phyloP scores from a whole-genome alignment of 2,329 filamentous ascomycete genomes.

The Diplodia mutila region DNA sequence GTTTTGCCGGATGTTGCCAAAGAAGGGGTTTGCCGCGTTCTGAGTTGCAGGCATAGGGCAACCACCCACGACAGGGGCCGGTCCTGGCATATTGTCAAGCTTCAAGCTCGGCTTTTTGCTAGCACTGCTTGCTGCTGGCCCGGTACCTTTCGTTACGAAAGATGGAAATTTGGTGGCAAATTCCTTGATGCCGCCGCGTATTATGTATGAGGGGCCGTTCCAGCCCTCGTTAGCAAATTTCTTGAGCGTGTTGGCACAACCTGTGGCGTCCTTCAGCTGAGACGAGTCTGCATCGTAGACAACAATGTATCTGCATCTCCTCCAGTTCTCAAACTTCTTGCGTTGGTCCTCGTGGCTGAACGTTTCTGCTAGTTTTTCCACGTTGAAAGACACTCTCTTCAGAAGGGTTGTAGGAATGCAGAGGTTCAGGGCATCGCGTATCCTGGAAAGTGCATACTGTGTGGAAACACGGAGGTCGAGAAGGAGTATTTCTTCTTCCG shows the following conservation, averaged over 20 bases:
- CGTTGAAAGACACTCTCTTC: slow-evolving; percentile 87
- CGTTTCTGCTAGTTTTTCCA: slow-evolving; percentile 83
- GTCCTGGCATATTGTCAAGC: slow-evolving; percentile 59
- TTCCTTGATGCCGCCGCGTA: slow-evolving; percentile 79
- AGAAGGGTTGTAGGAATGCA: slow-evolving; percentile 94
- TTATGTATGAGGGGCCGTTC: slow-evolving; percentile 70
- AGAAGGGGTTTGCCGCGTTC: slow-evolving; percentile 82
- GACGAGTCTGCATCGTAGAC: slow-evolving; percentile 83
- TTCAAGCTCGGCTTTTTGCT: slow-evolving; percentile 26
- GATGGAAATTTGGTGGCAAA: slow-evolving; percentile 71
- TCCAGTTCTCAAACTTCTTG: slow-evolving; percentile 76
- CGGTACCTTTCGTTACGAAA: background rate
- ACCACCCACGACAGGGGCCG: slow-evolving; percentile 80
- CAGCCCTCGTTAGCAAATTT: slow-evolving; percentile 90
- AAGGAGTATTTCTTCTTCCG: slow-evolving; percentile 64
- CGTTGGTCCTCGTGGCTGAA: slow-evolving; percentile 75
- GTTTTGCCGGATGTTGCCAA: slow-evolving; percentile 93
- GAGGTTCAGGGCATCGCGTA: slow-evolving; percentile 82
- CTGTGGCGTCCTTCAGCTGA: slow-evolving; percentile 77
- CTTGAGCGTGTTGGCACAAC: slow-evolving; percentile 84
- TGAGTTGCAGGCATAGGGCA: slow-evolving; percentile 76
- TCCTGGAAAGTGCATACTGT: slow-evolving; percentile 74
- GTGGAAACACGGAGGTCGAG: slow-evolving; percentile 87
- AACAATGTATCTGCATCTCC: slow-evolving; percentile 72
- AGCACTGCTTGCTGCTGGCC: background rate